Base-by-base conservation (phyloP, 768 basidiomycete species). In the Pulveroboletus sp. region DNA sequence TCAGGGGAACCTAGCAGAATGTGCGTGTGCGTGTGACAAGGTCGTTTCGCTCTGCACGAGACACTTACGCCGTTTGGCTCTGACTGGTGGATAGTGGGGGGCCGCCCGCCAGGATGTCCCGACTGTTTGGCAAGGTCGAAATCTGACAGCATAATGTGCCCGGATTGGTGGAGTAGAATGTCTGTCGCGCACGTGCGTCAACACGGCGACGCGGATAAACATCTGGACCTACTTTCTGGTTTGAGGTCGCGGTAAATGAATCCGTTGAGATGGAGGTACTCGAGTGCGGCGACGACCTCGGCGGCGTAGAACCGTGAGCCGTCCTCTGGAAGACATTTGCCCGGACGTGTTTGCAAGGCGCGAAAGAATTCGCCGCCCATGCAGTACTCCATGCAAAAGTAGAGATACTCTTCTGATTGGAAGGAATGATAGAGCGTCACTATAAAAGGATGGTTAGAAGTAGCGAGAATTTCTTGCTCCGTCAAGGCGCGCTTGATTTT, bases 331-430 rank as follows among this genome's bases (percentile, higher is more conserved):
- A 99, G 79, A 70, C 97, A 97, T 65, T 94, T 98, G n/a, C 90
- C 92, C 6, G 95, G 97, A 52, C 93, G 80, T 40, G 89, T 90
- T 68, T 99, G 97, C 53, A 99, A 74, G 9, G 95, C 94, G 31
- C 97, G 87, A 78, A 99, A 99, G 75, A 99, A 99, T 65, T 99
- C 97, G 49, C 97, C 97, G 31, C 97, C 83, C 82, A 97, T 94
- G 72, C 97, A 99, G 71, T 97, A 98, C 71, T 97, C 91, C 91
- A 93, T 94, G 77, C 94, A 97, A 69, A 98, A 95, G 71, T 97
- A 99, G 24, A 99, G 82, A 70, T 97, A 97, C 50, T 91, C 89
- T 60, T 94, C 91, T 13, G 94, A 97, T 72, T 99, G 97, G 76
- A 99, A 99, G 4, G 95, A 97, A 71, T 99, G 97, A 71, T 97